phyloP scores from a whole-genome alignment of 805 yeast species.

The Starmerella etchellsii region DNA sequence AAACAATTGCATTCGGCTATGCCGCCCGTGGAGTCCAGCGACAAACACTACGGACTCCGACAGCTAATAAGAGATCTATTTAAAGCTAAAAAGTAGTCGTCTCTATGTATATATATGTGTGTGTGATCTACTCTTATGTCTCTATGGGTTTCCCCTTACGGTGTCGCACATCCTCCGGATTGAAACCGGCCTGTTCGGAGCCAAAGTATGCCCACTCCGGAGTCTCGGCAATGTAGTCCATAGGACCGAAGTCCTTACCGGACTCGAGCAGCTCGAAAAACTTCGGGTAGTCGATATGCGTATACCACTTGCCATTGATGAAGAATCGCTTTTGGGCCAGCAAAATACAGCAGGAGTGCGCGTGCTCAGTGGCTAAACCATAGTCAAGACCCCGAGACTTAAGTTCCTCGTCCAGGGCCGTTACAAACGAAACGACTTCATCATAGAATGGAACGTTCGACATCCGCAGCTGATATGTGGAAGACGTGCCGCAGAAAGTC shows the following conservation, averaged over 20 bases:
- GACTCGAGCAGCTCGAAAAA: conserved; percentile 58
- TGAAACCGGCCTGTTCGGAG: conserved; percentile 72
- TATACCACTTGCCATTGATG: conserved; percentile 64
- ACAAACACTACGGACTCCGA: conserved; percentile 24
- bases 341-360: conserved; percentile 84
- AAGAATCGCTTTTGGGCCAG: conserved; percentile 65
- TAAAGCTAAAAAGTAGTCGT: neutral
- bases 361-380: conserved; percentile 87
- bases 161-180: conserved; percentile 59
- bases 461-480: conserved; percentile 86
- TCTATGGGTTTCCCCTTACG: conserved; percentile 31
- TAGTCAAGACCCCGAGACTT: conserved; percentile 55
- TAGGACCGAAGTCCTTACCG: conserved; percentile 56
- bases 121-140: neutral
- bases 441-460: conserved; percentile 90
- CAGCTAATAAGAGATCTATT: conserved; percentile 21
- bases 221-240: conserved; percentile 71
- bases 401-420: conserved; percentile 46
- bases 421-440: conserved; percentile 70
- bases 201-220: conserved; percentile 92
- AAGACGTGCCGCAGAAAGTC: conserved; percentile 86
- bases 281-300: conserved; percentile 72
- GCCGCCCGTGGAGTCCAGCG: conserved; percentile 21
- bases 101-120: neutral
- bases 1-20: conserved; percentile 11